Evolutionary conservation across 2,329 filamentous ascomycete species (phyloP), one percentile per base, ranked within the genome.

Genomic region (Penicillium expansum): DNA sequence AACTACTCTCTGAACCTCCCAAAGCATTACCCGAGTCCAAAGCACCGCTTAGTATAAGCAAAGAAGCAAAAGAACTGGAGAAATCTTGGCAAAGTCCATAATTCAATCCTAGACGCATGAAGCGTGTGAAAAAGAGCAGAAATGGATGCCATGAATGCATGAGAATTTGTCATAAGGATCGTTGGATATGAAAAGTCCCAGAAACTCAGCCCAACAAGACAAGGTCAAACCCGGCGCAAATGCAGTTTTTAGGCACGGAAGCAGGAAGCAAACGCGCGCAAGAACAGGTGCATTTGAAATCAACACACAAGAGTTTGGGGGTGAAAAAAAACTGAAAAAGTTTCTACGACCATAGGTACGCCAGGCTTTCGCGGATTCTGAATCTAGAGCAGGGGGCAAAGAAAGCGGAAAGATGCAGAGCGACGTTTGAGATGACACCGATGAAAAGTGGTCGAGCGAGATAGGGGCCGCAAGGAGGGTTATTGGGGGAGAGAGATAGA

Each of bases 91-190:
- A 32, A 8, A 47, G 14, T 41, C 52, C 52, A 54, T 48, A 33
- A 20, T 48, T 48, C 33, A 48, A 48, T 54, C 35, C 52, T 54
- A 48, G 35, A 35, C 29, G 38, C 45, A 55, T 13, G 30, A 29
- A 27, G 37, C 13, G 24, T 32, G 44, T 38, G 27, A 48, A 61
- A 61, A 60, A 59, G 52, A 44, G 47, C 29, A 59, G 49, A 66
- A 59, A 66, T 56, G 73, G 59, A 77, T 70, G 61, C 76, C 77
- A 70, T 69, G 66, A 66, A 72, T 69, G 69, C 68, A 72, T 69
- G 56, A 68, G 62, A 63, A 62, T 45, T 69, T 66, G 69, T 72
- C 71, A 72, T 74, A 71, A 73, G 66, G 69, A 73, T 72, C 71
- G 68, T 72, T 67, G 66, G 62, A 59, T 68, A 71, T 67, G 69